phyloP scores from a whole-genome alignment of 345 rosid species.

The Salix arbutifolia region DNA sequence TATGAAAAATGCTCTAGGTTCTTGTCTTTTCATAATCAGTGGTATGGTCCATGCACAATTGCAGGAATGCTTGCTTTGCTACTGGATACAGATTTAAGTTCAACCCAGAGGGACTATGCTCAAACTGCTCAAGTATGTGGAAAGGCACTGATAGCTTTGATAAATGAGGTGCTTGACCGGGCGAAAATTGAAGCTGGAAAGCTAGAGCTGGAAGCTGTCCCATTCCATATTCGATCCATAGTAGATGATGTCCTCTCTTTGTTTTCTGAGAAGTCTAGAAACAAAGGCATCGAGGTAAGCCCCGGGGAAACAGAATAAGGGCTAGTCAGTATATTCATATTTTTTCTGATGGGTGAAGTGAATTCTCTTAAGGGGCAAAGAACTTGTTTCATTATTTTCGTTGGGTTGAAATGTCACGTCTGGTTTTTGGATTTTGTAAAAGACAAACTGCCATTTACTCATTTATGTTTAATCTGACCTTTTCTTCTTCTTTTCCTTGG shows the following conservation, averaged over 20 bases:
- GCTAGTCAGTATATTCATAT: not conserved
- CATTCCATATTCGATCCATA: constrained; percentile 72
- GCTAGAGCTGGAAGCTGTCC: constrained; percentile 81
- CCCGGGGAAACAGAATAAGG: not conserved
- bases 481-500: not conserved
- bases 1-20: not conserved
- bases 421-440: not conserved
- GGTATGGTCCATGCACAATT: constrained; percentile 5
- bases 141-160: constrained; percentile 83
- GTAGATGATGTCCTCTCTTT: constrained; percentile 94
- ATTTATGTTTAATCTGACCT: constrained; percentile 16
- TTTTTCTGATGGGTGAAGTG: not conserved
- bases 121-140: constrained; percentile 96
- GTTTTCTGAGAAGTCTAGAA: constrained; percentile 88
- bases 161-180: constrained; percentile 96
- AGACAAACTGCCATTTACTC: not conserved
- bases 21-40: not conserved
- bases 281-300: constrained; percentile 85
- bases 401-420: not conserved
- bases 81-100: constrained; percentile 79
- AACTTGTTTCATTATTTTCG: not conserved
- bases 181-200: constrained; percentile 97
- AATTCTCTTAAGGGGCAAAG: not conserved
- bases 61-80: constrained; percentile 96
- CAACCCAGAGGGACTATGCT: constrained; percentile 88